phyloP scores from a whole-genome alignment of 2,329 filamentous ascomycete species.

The Microcyclosporella mali region DNA sequence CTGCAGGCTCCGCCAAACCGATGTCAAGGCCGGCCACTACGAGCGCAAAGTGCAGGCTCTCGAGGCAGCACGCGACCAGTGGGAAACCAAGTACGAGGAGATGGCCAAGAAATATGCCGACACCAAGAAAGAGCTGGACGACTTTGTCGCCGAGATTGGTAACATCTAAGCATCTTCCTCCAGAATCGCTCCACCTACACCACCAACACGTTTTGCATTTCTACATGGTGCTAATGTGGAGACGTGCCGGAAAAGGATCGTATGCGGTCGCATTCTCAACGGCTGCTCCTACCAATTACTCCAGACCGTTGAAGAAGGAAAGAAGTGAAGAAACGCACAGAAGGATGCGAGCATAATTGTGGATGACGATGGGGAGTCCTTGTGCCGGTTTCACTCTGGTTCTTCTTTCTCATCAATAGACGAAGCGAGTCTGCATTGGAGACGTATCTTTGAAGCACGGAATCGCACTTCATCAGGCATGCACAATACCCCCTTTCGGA shows the following conservation, averaged over 20 bases:
- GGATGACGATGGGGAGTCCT: neutral
- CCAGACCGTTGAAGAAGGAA: neutral
- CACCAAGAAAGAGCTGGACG: slow-evolving; percentile 83
- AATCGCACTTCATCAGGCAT: slow-evolving; percentile 3
- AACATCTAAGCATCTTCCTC: slow-evolving; percentile 62
- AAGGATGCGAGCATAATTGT: neutral
- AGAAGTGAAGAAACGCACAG: neutral
- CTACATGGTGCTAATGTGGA: slow-evolving; percentile 1
- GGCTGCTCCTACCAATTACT: neutral
- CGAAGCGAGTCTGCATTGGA: neutral
- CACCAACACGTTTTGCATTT: neutral
- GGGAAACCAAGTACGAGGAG: slow-evolving; percentile 97
- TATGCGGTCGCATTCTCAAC: neutral
- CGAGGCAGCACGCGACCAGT: slow-evolving; percentile 83
- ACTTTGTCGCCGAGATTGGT: slow-evolving; percentile 85
- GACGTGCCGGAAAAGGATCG: neutral
- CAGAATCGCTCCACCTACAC: neutral
- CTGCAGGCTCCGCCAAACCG: slow-evolving; percentile 90
- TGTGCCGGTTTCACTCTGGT: neutral
- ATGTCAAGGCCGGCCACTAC: slow-evolving; percentile 98
- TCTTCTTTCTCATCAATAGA: slow-evolving; percentile 1
- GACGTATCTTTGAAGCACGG: neutral
- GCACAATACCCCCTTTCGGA: slow-evolving; percentile 5
- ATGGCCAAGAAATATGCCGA: slow-evolving; percentile 82
- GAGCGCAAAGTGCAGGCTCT: slow-evolving; percentile 98